Conservation (phyloP, 208 protist genomes). For the Trypanosoma brucei region DNA sequence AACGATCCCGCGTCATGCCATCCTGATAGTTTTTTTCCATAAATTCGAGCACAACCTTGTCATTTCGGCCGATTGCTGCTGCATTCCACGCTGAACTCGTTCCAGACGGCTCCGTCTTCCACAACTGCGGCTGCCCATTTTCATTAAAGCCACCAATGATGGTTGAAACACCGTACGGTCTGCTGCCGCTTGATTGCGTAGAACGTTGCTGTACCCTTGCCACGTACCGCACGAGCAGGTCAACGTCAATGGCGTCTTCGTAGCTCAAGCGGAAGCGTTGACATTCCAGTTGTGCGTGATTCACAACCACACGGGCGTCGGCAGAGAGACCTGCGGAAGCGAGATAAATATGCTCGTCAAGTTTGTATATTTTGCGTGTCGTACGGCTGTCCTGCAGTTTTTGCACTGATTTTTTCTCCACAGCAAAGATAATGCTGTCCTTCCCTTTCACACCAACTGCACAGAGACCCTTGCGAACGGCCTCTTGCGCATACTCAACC, state of each 20-base stretch:
- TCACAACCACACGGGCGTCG: conserved; percentile 98
- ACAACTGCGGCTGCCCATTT: conserved; percentile 91
- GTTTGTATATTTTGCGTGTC: conserved; percentile 97
- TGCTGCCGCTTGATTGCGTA: conserved; percentile 97
- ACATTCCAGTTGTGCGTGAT: conserved; percentile 98
- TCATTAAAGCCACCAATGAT: conserved; percentile 99
- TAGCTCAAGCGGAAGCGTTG: conserved; percentile 98
- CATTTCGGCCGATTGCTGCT: conserved; percentile 89
- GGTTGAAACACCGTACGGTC: conserved; percentile 99
- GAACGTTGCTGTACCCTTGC: conserved; percentile 98
- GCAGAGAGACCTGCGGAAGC: conserved; percentile 98
- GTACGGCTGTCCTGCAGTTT: conserved; percentile 99
- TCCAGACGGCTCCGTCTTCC: conserved; percentile 88
- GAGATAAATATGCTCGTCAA: conserved; percentile 98
- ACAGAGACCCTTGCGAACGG: conserved; percentile 96
- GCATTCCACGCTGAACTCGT: conserved; percentile 83
- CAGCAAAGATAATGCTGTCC: conserved; percentile 94
- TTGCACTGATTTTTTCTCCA: conserved; percentile 98
- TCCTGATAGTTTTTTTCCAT: conserved; percentile 98
- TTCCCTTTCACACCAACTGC: conserved; percentile 86
- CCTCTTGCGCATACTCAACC: conserved; percentile 99
- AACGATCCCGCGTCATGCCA: conserved; percentile 86
- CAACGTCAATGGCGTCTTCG: conserved; percentile 97
- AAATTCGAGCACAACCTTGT: conserved; percentile 98
- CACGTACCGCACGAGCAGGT: conserved; percentile 98